Base-by-base conservation (phyloP, 805 yeast species). In the Isabelozyma heimii region DNA sequence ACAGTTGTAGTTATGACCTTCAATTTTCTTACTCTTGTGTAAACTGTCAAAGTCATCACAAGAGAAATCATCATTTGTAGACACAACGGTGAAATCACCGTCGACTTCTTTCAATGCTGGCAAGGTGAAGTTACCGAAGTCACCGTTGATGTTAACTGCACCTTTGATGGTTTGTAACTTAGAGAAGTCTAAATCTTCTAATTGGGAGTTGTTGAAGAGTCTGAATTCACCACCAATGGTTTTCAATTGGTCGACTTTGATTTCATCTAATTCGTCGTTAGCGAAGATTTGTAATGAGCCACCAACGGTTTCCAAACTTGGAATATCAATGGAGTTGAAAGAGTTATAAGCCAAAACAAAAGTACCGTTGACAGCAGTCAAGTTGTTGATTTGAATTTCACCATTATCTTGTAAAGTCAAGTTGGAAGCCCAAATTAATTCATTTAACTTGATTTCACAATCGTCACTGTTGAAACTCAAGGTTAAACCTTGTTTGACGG, bases 1-100 rank as follows among this genome's bases (percentile, higher is more conserved):
- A 62, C 78, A 73, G 57, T 62, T 65, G 63, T 60, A 72, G 69
- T 73, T 72, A 66, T 73, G 75, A 47, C 78, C 78, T 60, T 70
- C 65, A 52, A 73, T 72, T 54, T 63, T 66, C 46, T 62, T 59
- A 44, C 47, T 50, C 41, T 57, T 48, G 53, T 65, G 63, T 59
- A 68, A 69, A 52, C 60, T 56, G 55, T 72, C 59, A 60, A 70
- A 72, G 30, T 50, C 64, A 26, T 58, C 44, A 58, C 78, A 73
- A 50, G 63, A 61, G 56, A 73, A 73, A 46, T 72, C 69, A 40
- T 69, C 66, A 50, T 66, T 60, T 33, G 72, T 67, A 44, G 73
- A 59, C 42, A 54, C 40, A 43, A 73, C 61, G 42, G 61, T 51
- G 58, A 73, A 73, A 59, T 73, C 77, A 52, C 78, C 78, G 47